phyloP scores from a whole-genome alignment of 495 filamentous ascomycete genomes.

The Apiosordaria backusii region DNA sequence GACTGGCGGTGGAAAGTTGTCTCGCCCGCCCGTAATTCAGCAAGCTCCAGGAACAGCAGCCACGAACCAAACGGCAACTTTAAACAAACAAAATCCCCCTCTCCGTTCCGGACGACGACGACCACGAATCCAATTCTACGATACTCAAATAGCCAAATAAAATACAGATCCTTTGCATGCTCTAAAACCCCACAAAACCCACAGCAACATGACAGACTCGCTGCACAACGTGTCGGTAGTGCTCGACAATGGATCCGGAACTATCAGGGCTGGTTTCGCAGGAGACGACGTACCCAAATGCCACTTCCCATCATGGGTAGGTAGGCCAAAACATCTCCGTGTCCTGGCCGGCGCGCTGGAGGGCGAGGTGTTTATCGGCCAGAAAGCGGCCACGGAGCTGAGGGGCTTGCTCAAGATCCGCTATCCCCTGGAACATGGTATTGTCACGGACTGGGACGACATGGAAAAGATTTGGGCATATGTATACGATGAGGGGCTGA shows the following conservation, averaged over 20 bases:
- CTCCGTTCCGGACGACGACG: neutral
- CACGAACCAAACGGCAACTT: neutral
- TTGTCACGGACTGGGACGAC: constrained; percentile 99
- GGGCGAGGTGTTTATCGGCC: constrained; percentile 95
- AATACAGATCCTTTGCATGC: constrained; percentile 3
- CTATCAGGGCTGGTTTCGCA: constrained; percentile 94
- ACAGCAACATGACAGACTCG: constrained; percentile 67
- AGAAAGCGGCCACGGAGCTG: constrained; percentile 81
- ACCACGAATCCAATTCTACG: neutral
- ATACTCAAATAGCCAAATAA: constrained; percentile 4
- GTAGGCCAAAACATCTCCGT: constrained; percentile 92
- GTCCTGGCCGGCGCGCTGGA: constrained; percentile 94
- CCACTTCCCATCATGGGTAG: constrained; percentile 97
- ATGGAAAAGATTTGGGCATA: constrained; percentile 99
- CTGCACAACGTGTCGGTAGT: constrained; percentile 97
- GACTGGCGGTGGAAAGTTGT: neutral
- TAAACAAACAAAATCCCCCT: neutral
- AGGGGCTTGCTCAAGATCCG: constrained; percentile 90
- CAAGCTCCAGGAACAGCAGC: neutral
- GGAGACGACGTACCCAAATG: constrained; percentile 94
- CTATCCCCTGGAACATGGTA: constrained; percentile 95
- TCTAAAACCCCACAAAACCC: neutral
- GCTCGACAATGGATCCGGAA: constrained; percentile 97
- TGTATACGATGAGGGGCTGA: constrained; percentile 64
- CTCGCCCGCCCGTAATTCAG: neutral